Percentiles rank a stretch among this genome's conserved stretches.
Evolutionary conservation across 192 early-diverging fungal genomes (phyloP).

Genomic region (Dispira simplex): DNA sequence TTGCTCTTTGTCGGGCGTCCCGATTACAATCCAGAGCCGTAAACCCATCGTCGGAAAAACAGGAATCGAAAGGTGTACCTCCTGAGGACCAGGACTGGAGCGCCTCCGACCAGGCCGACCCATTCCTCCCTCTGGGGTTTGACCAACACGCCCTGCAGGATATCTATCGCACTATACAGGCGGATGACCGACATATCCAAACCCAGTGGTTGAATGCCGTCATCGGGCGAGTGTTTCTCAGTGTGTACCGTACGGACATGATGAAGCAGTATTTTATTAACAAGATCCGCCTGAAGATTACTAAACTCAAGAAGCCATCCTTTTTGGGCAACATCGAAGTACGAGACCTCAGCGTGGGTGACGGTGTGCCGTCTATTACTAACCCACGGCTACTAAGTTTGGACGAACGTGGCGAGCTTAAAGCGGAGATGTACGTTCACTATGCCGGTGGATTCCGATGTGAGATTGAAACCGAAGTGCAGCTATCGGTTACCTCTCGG

Average conservation of each 20-base stretch:
- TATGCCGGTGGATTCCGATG: conserved; percentile 64
- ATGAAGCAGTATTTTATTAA: conserved; percentile 43
- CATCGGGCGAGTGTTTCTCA: conserved; percentile 64
- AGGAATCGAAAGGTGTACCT: neutral
- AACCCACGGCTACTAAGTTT: conserved; percentile 57
- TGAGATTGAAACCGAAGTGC: conserved; percentile 53
- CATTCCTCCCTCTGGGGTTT: neutral
- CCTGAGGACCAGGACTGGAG: neutral
- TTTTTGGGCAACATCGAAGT: conserved; percentile 73
- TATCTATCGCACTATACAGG: conserved; percentile 26
- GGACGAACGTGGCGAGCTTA: conserved; percentile 53
- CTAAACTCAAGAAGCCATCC: conserved; percentile 38
- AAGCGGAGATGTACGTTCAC: conserved; percentile 55
- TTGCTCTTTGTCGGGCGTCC: conserved; percentile 59
- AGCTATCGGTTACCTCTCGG: conserved; percentile 33
- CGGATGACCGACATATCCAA: conserved; percentile 33
- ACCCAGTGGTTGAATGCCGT: conserved; percentile 74
- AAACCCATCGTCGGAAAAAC: neutral
- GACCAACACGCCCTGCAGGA: conserved; percentile 24
- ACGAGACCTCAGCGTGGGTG: conserved; percentile 55
- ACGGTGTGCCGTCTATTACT: conserved; percentile 61
- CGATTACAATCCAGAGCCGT: conserved; percentile 17
- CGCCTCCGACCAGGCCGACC: neutral
- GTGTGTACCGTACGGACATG: conserved; percentile 41
- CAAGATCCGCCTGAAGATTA: conserved; percentile 44